Base-by-base conservation (phyloP, 208 protist genomes). In the Borovskyia barvae region DNA sequence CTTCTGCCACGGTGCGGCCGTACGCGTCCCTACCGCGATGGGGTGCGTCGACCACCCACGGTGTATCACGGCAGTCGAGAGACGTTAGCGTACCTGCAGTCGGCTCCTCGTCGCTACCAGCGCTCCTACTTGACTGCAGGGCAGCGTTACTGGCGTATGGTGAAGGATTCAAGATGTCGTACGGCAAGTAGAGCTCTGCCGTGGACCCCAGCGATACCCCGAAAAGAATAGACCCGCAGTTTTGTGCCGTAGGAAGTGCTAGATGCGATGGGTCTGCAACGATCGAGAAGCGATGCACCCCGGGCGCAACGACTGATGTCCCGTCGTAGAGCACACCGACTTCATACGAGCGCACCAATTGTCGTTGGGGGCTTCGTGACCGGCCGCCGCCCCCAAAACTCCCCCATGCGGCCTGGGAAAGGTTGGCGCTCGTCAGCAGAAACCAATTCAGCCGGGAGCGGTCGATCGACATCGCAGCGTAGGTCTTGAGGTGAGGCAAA, bases 401-500 rank as follows among this genome's bases (percentile, higher is more conserved):
- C 14, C 91, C 91, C 86, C 87, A 94, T 19, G 91, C 91, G 22
- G 87, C 87, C 57, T 91, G 75, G 24, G 82, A 92, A 7, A 96
- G 66, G 57, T 96, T 96, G 2, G 81, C 77, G 54, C 84, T 93
- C 14, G 90, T 96, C 19, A 96, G 37, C 9, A 92, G 56, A 43
- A 82, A 79, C 85, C 90, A 96, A 26, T 71, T 66, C 19, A 92
- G 14, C 25, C 50, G 22, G 22, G 71, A 43, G 22, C 67, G 63
- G 32, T 48, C 66, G 9, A 46, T 51, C 15, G 45, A 24, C 19
- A 83, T 24, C 26, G 68, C 66, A 5, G 78, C 76, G 64, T 96
- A 96, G 15, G 82, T 78, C 68, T 96, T 96, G 39, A 96, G 75
- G 75, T 96, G 90, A 6, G 90, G 90, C 54, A 94, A 30, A 6